Percentiles rank a stretch among this genome's conserved stretches.
Conservation (phyloP, 805 yeast species). For the Kazachstania bromeliacearum region DNA sequence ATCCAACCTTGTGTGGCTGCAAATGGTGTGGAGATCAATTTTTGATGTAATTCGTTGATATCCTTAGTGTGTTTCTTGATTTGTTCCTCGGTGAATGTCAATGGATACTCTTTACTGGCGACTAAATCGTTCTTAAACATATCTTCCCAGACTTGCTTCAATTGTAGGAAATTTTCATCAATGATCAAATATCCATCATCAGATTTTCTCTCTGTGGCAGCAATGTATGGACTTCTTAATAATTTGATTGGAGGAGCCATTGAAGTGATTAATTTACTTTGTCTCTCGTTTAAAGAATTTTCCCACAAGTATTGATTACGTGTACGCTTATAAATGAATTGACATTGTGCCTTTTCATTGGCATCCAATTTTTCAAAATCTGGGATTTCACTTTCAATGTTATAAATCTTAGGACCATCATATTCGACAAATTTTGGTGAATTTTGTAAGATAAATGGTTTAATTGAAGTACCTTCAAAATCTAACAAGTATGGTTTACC, state of each 20-base stretch:
- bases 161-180: constrained; percentile 56
- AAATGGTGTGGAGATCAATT: constrained; percentile 64
- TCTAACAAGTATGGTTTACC: constrained; percentile 52
- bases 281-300: constrained; percentile 52
- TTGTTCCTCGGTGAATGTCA: constrained; percentile 49
- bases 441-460: constrained; percentile 70
- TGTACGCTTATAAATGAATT: constrained; percentile 80
- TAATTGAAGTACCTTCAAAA: constrained; percentile 70
- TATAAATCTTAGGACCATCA: constrained; percentile 80
- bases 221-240: constrained; percentile 53
- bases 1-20: constrained; percentile 92
- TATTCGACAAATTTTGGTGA: constrained; percentile 81
- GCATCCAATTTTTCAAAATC: constrained; percentile 59
- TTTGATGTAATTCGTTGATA: constrained; percentile 59
- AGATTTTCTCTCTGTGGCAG: constrained; percentile 48
- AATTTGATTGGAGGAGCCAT: constrained; percentile 78
- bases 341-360: constrained; percentile 67
- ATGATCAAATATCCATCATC: constrained; percentile 53
- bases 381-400: constrained; percentile 64
- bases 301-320: constrained; percentile 91
- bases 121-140: constrained; percentile 51
- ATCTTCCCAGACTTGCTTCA: constrained; percentile 60
- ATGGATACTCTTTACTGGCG: constrained; percentile 45
- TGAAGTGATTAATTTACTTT: constrained; percentile 62
- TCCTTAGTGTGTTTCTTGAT: constrained; percentile 47